A percentile compares a stretch with the other conserved stretches of the same genome.
Conservation (phyloP, 306 rosid species). For the Fagus sylvatica region DNA sequence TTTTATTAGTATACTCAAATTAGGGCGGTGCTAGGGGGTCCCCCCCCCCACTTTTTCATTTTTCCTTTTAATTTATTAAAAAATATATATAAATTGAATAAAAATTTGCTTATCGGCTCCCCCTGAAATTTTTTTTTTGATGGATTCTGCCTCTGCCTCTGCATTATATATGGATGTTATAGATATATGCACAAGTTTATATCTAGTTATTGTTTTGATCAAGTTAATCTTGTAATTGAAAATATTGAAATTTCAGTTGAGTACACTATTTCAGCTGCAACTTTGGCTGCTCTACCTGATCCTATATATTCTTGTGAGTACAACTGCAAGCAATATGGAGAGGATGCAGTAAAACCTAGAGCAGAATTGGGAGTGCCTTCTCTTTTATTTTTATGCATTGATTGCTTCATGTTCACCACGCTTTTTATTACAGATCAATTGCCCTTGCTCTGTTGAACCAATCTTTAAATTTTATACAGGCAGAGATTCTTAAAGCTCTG, state of each 20-base stretch:
- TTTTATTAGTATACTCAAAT: not conserved
- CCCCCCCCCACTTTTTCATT: too few species aligned
- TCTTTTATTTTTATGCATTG: not conserved
- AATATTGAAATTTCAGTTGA: not conserved
- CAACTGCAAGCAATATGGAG: too few species aligned
- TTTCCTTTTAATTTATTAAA: too few species aligned
- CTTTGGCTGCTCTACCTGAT: not conserved
- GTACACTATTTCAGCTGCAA: not conserved
- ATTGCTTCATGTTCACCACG: not conserved
- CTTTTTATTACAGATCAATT: not conserved
- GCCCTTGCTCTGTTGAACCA: not conserved
- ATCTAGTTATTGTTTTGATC: not conserved
- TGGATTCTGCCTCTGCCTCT: too few species aligned
- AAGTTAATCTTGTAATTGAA: not conserved
- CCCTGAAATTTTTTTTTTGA: too few species aligned
- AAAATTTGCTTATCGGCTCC: too few species aligned
- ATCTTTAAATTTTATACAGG: not conserved
- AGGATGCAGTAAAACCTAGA: not conserved
- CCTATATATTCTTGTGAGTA: not conserved
- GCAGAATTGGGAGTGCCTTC: not conserved
- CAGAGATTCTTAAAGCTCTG: not conserved
- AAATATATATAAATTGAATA: too few species aligned
- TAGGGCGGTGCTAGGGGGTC: too few species aligned
- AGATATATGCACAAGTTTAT: too few species aligned
- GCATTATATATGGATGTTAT: not conserved